A percentile compares a stretch with the other conserved stretches of the same genome.
These are phyloP conservation scores for Cryomyces minteri DNA, from an alignment of 495 filamentous ascomycete genomes.

Conservation along the genomic window DNA sequence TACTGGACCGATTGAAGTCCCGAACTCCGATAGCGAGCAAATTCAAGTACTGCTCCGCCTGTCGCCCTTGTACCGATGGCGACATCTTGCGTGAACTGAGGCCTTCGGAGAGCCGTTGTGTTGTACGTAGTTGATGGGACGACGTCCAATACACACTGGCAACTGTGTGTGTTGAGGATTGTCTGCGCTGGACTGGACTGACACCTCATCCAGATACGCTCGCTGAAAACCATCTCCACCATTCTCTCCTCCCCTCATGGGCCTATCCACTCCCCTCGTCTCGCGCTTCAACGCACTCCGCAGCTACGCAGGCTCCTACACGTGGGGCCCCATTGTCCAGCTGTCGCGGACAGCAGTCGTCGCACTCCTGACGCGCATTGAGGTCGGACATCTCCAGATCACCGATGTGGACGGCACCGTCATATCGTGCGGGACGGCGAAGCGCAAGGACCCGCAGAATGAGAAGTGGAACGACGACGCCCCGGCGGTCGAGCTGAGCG, in stretches of 20 bases:
- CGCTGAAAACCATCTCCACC: too few relatives aligned
- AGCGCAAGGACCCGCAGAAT: constrained; percentile 2
- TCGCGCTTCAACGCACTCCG: constrained; percentile 10
- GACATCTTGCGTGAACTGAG: too few relatives aligned
- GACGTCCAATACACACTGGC: too few relatives aligned
- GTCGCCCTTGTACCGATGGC: too few relatives aligned
- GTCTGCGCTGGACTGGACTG: neutral
- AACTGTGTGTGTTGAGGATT: neutral
- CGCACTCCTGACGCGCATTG: constrained; percentile 20
- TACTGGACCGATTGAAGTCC: too few relatives aligned
- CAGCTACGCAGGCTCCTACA: constrained; percentile 11
- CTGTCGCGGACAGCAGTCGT: constrained; percentile 23
- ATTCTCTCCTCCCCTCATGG: constrained; percentile 1
- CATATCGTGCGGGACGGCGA: constrained; percentile 17
- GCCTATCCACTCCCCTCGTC: constrained; percentile 9
- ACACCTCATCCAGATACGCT: too few relatives aligned
- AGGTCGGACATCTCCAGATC: constrained; percentile 22
- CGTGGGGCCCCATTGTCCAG: constrained; percentile 26
- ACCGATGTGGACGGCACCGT: constrained; percentile 20
- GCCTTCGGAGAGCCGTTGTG: too few relatives aligned
- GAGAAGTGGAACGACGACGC: constrained; percentile 2
- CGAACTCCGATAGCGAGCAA: too few relatives aligned
- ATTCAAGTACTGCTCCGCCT: too few relatives aligned
- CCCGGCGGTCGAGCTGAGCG: constrained; percentile 24
- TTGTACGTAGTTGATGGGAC: too few relatives aligned